A percentile compares a stretch with the other conserved stretches of the same genome.
Conservation (phyloP, 371 early-diverging fungal genomes). For the Lichtheimia hyalospora region DNA sequence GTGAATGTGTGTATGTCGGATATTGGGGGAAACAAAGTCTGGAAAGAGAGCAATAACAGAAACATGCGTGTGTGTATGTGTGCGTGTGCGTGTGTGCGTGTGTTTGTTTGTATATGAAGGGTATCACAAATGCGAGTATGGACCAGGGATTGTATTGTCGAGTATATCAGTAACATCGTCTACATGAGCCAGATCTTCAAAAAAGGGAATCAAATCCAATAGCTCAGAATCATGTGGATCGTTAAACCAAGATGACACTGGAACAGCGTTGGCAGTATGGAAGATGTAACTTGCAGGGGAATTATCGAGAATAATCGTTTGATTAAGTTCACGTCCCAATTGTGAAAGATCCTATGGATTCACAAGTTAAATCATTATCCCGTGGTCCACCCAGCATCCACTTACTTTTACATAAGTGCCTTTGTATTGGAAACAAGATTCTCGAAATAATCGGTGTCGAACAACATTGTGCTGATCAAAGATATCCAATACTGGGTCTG, state of each 20-base stretch:
- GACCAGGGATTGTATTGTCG: slow-evolving; percentile 24
- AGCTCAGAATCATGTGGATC: slow-evolving; percentile 94
- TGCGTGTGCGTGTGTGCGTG: no score
- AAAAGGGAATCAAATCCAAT: slow-evolving; percentile 86
- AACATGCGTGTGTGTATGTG: no score
- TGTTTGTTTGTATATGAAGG: neutral
- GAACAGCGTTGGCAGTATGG: slow-evolving; percentile 94
- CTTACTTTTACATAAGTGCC: slow-evolving; percentile 92
- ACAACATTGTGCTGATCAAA: slow-evolving; percentile 82
- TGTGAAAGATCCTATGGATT: slow-evolving; percentile 63
- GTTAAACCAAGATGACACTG: slow-evolving; percentile 93
- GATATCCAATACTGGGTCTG: slow-evolving; percentile 91
- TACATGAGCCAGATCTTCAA: slow-evolving; percentile 52
- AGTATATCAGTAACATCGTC: slow-evolving; percentile 30
- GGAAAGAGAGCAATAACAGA: neutral
- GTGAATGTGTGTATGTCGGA: neutral
- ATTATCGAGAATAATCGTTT: slow-evolving; percentile 81
- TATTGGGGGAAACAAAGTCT: neutral
- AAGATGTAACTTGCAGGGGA: slow-evolving; percentile 92
- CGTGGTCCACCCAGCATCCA: no score
- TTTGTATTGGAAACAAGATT: slow-evolving; percentile 86
- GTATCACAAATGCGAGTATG: slow-evolving; percentile 21
- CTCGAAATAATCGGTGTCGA: slow-evolving; percentile 88
- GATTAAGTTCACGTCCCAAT: slow-evolving; percentile 75
- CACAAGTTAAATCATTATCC: no score